A percentile compares a stretch with the other conserved stretches of the same genome.
Evolutionary conservation across 2,329 filamentous ascomycete genomes (phyloP).

Genomic region (Cytospora piceicola): DNA sequence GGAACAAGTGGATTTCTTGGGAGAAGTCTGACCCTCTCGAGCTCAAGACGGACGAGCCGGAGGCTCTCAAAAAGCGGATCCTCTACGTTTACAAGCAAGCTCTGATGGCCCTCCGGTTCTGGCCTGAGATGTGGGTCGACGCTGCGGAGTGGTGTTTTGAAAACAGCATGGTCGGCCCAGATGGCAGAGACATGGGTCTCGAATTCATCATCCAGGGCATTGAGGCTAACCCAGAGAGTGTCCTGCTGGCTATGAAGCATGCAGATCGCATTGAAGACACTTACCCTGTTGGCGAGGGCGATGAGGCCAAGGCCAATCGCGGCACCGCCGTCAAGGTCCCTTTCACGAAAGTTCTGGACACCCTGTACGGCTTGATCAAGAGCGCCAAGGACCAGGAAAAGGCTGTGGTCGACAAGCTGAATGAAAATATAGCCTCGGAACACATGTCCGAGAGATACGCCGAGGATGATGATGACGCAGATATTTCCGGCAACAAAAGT

Average conservation of each 20-base stretch:
- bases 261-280: constrained; percentile 85
- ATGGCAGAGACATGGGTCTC: constrained; percentile 65
- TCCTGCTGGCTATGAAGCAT: constrained; percentile 84
- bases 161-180: constrained; percentile 65
- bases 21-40: constrained; percentile 92
- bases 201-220: constrained; percentile 83
- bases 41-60: constrained; percentile 77
- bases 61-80: constrained; percentile 75
- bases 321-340: constrained; percentile 79
- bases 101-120: constrained; percentile 89
- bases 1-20: constrained; percentile 95
- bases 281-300: constrained; percentile 75
- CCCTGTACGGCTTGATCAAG: constrained; percentile 84
- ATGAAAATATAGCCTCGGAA: constrained; percentile 47
- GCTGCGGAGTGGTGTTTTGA: constrained; percentile 91
- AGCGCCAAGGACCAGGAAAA: constrained; percentile 69
- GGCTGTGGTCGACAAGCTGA: constrained; percentile 59
- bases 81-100: constrained; percentile 93
- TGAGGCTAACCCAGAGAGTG: constrained; percentile 89
- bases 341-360: constrained; percentile 80
- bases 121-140: constrained; percentile 95
- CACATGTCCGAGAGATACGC: constrained; percentile 34
- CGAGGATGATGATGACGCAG: constrained; percentile 56
- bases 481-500: constrained; percentile 46
- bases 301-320: constrained; percentile 74